Evolutionary conservation across 768 basidiomycete species (phyloP).

Genomic region (Phlebiopsis gigantea): DNA sequence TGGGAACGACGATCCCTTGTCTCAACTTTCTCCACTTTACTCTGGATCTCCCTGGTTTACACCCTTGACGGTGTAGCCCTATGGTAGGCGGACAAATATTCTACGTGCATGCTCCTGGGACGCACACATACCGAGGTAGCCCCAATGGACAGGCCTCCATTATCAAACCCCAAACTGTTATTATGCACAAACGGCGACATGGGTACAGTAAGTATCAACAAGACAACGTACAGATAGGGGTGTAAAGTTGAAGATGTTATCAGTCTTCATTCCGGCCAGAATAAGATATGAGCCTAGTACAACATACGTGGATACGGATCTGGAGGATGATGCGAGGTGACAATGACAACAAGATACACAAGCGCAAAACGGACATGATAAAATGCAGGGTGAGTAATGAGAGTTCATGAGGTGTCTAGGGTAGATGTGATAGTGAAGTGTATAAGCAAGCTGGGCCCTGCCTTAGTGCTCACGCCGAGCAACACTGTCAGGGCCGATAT

Average conservation of each 20-base stretch:
- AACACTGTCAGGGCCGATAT: conserved; percentile 24
- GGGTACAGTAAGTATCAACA: background rate
- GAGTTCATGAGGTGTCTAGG: background rate
- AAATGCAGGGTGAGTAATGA: background rate
- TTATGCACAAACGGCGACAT: background rate
- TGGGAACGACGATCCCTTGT: no score
- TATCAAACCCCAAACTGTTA: background rate
- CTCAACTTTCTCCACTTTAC: no score
- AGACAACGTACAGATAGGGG: background rate
- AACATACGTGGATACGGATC: background rate
- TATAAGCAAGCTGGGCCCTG: background rate
- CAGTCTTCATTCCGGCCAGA: background rate
- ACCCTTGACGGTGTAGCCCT: no score
- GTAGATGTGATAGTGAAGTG: background rate
- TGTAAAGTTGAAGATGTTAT: background rate
- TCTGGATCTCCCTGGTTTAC: no score
- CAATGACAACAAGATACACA: background rate
- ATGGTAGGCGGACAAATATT: no score
- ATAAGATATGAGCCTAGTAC: background rate
- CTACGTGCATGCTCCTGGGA: no score
- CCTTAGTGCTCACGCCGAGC: conserved; percentile 24
- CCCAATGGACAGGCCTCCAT: no score
- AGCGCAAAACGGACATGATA: background rate
- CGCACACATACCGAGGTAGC: no score
- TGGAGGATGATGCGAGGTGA: conserved; percentile 1